Evolutionary conservation across 208 protist species (phyloP), one percentile per base, ranked within the genome.

Genomic region (Trypanosoma cruzi): DNA sequence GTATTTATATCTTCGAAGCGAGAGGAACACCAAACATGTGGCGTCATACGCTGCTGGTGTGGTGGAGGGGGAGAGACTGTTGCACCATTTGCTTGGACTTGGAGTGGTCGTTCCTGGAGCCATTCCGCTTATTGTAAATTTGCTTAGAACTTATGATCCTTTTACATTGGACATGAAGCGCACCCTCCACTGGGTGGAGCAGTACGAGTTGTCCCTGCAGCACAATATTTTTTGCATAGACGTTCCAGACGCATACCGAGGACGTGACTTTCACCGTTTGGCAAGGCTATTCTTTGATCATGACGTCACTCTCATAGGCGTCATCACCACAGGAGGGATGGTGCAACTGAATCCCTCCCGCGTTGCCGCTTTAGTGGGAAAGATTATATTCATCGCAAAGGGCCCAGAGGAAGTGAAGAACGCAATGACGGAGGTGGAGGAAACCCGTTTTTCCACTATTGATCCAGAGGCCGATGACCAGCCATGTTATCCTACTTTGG

Each of bases 191-290:
- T 94, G 88, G 86, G 69, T 94, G 36, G 85, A 91, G 42, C 78
- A 91, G 69, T 94, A 94, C 69, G 88, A 94, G 68, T 92, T 82
- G 77, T 90, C 85, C 20, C 71, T 94, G 36, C 88, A 80, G 37
- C 89, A 94, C 64, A 84, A 94, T 66, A 71, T 94, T 22, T 84
- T 85, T 78, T 80, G 65, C 16, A 75, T 94, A 14, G 69, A 73
- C 36, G 82, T 91, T 14, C 77, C 79, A 1, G 81, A 90, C 59
- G 63, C 81, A 29, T 84, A 90, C 50, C 83, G 79, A 50, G 82
- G 84, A 16, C 71, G 71, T 55, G 65, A 81, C 48, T 94, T 94
- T 67, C 71, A 73, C 68, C 59, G 62, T 36, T 66, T 94, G 40
- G 84, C 81, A 31, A 76, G 68, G 28, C 59, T 68, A 42, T 92